Evolutionary conservation across 1,139 yeast genomes (phyloP).

Genomic region (Kluyveromyces marxianus): DNA sequence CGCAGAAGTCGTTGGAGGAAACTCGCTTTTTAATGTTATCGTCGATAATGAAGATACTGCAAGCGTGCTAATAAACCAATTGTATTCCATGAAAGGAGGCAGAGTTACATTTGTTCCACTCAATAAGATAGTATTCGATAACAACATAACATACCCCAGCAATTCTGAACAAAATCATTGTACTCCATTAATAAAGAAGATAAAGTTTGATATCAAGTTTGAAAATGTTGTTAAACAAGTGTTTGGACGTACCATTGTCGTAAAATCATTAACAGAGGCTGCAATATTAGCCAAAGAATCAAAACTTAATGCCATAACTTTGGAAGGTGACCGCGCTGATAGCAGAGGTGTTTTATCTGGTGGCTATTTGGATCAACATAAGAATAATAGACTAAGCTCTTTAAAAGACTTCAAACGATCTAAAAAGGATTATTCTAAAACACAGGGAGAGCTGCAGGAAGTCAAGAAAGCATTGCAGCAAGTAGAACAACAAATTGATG

Average conservation of each 20-base stretch:
- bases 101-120: slow-evolving; percentile 88
- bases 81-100: slow-evolving; percentile 65
- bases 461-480: slow-evolving; percentile 34
- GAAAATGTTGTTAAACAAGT: slow-evolving; percentile 67
- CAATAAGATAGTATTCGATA: slow-evolving; percentile 66
- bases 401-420: slow-evolving; percentile 49
- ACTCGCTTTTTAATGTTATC: slow-evolving; percentile 75
- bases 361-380: slow-evolving; percentile 64
- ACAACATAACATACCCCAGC: slow-evolving; percentile 35
- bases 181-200: slow-evolving; percentile 69
- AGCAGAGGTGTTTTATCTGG: slow-evolving; percentile 81
- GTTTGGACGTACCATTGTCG: slow-evolving; percentile 75
- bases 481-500: slow-evolving; percentile 41
- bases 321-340: slow-evolving; percentile 88
- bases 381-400: slow-evolving; percentile 62
- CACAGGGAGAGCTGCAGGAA: slow-evolving; percentile 33
- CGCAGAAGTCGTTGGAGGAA: slow-evolving; percentile 85
- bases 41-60: slow-evolving; percentile 89
- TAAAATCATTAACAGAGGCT: slow-evolving; percentile 63
- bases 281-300: slow-evolving; percentile 56
- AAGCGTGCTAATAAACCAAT: slow-evolving; percentile 64
- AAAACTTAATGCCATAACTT: slow-evolving; percentile 70
- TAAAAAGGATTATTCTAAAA: slow-evolving; percentile 39
- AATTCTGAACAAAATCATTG: slow-evolving; percentile 36
- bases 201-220: slow-evolving; percentile 50